These are phyloP conservation scores for Chimonanthus praecox DNA, from an alignment of 164 flowering plant species.

Conservation along the genomic window DNA sequence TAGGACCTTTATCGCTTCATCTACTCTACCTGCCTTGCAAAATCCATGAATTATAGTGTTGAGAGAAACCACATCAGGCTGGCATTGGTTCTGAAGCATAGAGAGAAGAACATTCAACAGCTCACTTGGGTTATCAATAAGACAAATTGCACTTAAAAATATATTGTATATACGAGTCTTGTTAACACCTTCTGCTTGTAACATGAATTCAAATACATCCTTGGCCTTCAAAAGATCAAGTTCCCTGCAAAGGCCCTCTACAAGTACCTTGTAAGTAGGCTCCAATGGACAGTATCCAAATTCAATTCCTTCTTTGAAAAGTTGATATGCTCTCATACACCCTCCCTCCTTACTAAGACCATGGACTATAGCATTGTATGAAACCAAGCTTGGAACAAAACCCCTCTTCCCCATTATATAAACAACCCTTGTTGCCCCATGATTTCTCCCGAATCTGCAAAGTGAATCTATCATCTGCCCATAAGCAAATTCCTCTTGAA, in stretches of 20 bases:
- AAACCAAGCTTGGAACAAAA: slow-evolving; percentile 46
- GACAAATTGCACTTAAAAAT: slow-evolving; percentile 70
- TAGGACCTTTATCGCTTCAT: slow-evolving; percentile 65
- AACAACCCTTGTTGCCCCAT: slow-evolving; percentile 88
- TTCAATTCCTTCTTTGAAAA: slow-evolving; percentile 63
- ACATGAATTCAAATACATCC: slow-evolving; percentile 51
- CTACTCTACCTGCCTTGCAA: slow-evolving; percentile 65
- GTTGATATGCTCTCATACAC: slow-evolving; percentile 81
- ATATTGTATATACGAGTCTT: slow-evolving; percentile 72
- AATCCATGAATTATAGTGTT: slow-evolving; percentile 77
- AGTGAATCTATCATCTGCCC: slow-evolving; percentile 83
- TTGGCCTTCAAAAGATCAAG: slow-evolving; percentile 55
- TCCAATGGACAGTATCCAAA: slow-evolving; percentile 67
- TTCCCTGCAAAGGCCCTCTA: slow-evolving; percentile 63
- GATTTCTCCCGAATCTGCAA: slow-evolving; percentile 53
- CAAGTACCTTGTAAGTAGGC: slow-evolving; percentile 56
- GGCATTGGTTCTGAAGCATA: slow-evolving; percentile 71
- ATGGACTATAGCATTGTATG: slow-evolving; percentile 71
- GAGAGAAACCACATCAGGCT: slow-evolving; percentile 74
- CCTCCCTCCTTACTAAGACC: slow-evolving; percentile 75
- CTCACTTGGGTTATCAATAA: slow-evolving; percentile 60
- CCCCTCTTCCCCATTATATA: slow-evolving; percentile 83
- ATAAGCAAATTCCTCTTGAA: slow-evolving; percentile 58
- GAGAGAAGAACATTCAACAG: slow-evolving; percentile 63
- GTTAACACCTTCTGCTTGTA: slow-evolving; percentile 38